Evolutionary conservation across 208 protist genomes (phyloP).

Genomic region (Spongospora subterranea): DNA sequence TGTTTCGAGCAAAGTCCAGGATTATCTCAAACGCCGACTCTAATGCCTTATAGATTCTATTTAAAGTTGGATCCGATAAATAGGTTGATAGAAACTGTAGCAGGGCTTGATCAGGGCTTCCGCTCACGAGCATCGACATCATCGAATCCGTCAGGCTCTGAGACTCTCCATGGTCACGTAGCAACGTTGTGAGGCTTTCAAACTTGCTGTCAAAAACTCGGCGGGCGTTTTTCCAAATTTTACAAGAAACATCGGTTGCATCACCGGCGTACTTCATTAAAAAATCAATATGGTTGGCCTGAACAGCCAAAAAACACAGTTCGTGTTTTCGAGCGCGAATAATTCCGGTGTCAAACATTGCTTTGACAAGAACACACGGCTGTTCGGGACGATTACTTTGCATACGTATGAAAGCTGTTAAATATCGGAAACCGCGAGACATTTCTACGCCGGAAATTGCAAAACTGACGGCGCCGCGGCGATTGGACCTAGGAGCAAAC

Average conservation of each 20-base stretch:
- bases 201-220: not conserved
- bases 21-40: not conserved
- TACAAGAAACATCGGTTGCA: not conserved
- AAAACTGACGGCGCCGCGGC: not conserved
- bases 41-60: not conserved
- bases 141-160: not conserved
- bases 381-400: not conserved
- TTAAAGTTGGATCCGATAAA: not conserved
- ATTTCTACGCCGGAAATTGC: not conserved
- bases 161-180: not conserved
- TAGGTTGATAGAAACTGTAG: not conserved
- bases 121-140: not conserved
- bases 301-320: not conserved
- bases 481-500: not conserved
- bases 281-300: not conserved
- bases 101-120: not conserved
- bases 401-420: not conserved
- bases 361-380: not conserved
- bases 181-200: not conserved
- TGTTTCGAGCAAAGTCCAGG: not conserved
- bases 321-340: not conserved
- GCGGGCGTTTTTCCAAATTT: not conserved
- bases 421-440: not conserved
- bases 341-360: not conserved
- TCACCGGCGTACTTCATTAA: not conserved